phyloP scores from a whole-genome alignment of 1,284 basidiomycete genomes.

The Leccinum cinnamomeum region DNA sequence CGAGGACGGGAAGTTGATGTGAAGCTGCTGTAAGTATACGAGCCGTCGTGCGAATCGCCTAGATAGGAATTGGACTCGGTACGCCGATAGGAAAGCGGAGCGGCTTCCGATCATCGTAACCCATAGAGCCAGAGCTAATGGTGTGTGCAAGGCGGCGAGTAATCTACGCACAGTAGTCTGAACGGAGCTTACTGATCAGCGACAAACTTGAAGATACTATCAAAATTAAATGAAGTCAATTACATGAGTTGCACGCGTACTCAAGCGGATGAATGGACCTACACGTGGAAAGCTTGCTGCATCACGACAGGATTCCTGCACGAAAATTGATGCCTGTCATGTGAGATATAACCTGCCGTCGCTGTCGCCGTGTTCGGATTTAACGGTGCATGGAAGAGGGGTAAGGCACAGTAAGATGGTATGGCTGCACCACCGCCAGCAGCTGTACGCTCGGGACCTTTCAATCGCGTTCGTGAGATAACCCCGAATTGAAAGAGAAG shows the following conservation, averaged over 20 bases:
- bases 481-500: neutral
- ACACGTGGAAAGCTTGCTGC: constrained; percentile 37
- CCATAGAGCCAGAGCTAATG: constrained; percentile 56
- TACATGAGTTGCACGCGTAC: neutral
- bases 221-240: constrained; percentile 2
- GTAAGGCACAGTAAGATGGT: constrained; percentile 56
- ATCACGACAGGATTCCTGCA: constrained; percentile 57
- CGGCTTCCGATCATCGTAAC: constrained; percentile 41
- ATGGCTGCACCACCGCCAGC: constrained; percentile 40
- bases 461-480: neutral
- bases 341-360: constrained; percentile 51
- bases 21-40: constrained; percentile 33
- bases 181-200: constrained; percentile 23
- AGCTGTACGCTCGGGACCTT: constrained; percentile 48
- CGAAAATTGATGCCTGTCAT: constrained; percentile 46
- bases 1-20: constrained; percentile 37
- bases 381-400: constrained; percentile 52
- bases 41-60: constrained; percentile 55
- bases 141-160: neutral
- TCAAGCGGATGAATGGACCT: neutral
- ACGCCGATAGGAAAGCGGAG: constrained; percentile 52
- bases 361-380: constrained; percentile 24
- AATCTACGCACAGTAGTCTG: neutral
- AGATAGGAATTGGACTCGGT: constrained; percentile 56
- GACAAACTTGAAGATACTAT: constrained; percentile 28